phyloP scores from a whole-genome alignment of 192 early-diverging fungal species.

The Coemansia sp. region DNA sequence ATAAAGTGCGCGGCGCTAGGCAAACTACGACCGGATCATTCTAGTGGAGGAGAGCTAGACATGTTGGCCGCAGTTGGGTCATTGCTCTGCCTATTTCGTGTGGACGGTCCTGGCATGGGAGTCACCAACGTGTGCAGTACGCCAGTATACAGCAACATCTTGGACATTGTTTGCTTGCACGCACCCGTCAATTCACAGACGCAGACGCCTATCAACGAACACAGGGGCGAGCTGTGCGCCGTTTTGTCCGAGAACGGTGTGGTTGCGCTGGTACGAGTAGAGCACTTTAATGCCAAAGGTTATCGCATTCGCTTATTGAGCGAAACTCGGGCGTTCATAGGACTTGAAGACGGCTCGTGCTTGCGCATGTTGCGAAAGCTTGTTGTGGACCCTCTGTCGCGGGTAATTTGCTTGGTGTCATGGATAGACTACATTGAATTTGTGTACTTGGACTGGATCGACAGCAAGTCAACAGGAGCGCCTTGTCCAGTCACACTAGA shows the following conservation, averaged over 20 bases:
- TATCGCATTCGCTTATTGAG: conserved; percentile 8
- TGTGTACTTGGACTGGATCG: conserved; percentile 9
- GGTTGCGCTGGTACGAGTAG: conserved; percentile 10
- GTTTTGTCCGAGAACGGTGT: conserved; percentile 16
- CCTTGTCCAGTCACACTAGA: background rate
- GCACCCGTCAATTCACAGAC: background rate
- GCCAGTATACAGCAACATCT: conserved; percentile 20
- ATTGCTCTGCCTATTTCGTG: conserved; percentile 16
- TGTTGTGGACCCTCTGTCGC: conserved; percentile 20
- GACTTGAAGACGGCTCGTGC: background rate
- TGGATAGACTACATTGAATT: conserved; percentile 37
- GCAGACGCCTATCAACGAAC: background rate
- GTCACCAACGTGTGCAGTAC: conserved; percentile 20
- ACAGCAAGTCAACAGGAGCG: background rate
- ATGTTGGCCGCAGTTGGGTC: conserved; percentile 20
- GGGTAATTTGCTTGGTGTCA: conserved; percentile 25
- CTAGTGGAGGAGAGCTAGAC: background rate
- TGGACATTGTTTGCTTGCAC: conserved; percentile 10
- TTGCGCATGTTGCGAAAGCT: conserved; percentile 19
- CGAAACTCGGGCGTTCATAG: background rate
- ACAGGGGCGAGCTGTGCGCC: conserved; percentile 4
- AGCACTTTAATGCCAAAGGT: background rate
- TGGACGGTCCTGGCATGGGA: background rate
- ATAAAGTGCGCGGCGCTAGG: conserved; percentile 21
- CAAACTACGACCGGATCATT: background rate